Percentiles rank a stretch among this genome's conserved stretches.
phyloP scores from a whole-genome alignment of 768 basidiomycete genomes.

The Xanthoconium stramineum region DNA sequence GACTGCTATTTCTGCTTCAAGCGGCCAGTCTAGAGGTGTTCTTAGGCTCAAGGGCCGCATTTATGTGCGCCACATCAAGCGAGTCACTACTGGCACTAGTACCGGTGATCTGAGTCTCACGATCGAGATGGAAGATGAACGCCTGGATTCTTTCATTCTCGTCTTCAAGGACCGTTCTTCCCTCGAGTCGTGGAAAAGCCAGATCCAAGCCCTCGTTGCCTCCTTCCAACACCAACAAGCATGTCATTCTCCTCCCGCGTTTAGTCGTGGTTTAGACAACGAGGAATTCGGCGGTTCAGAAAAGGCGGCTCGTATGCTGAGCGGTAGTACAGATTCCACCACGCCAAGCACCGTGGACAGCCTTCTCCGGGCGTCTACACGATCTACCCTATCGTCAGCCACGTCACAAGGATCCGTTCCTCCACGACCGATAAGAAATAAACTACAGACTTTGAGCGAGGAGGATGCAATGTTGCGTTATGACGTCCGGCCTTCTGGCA shows the following conservation, averaged over 20 bases:
- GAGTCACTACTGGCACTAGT: slow-evolving; percentile 79
- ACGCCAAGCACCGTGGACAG: slow-evolving; percentile 60
- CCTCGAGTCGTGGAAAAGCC: slow-evolving; percentile 84
- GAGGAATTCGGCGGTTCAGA: slow-evolving; percentile 79
- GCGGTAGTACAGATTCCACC: slow-evolving; percentile 63
- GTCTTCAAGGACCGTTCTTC: slow-evolving; percentile 90
- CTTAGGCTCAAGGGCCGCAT: slow-evolving; percentile 93
- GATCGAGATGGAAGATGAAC: slow-evolving; percentile 96
- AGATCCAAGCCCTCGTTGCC: slow-evolving; percentile 75
- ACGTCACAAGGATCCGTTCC: slow-evolving; percentile 63
- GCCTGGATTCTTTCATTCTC: slow-evolving; percentile 90
- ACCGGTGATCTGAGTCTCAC: slow-evolving; percentile 89
- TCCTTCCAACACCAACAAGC: slow-evolving; percentile 60
- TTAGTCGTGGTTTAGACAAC: slow-evolving; percentile 46
- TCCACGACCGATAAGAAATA: slow-evolving; percentile 37
- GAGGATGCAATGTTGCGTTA: slow-evolving; percentile 64
- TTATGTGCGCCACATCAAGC: slow-evolving; percentile 91
- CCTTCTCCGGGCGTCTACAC: slow-evolving; percentile 60
- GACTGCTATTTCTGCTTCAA: slow-evolving; percentile 36
- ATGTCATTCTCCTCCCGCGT: slow-evolving; percentile 29
- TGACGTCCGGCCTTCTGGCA: slow-evolving; percentile 44
- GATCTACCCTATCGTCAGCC: slow-evolving; percentile 71
- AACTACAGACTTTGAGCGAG: slow-evolving; percentile 66
- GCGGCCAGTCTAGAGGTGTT: slow-evolving; percentile 52
- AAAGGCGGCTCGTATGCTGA: slow-evolving; percentile 77